Evolutionary conservation across 148 eudicot genomes (phyloP).

Genomic region (Spergularia marina): DNA sequence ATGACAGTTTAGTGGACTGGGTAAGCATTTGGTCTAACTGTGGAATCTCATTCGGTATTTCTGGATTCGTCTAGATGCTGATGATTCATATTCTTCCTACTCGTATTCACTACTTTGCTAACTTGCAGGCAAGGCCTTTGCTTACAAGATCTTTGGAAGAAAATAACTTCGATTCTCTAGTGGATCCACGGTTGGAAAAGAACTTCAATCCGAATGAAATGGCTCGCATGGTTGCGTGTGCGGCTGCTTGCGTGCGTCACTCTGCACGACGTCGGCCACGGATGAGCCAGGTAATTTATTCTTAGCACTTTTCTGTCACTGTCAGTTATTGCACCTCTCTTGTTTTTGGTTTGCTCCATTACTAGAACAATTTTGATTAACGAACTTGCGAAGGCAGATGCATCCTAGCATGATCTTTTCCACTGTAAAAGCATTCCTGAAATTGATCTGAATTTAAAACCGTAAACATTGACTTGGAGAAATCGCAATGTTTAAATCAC

Average conservation of each 20-base stretch:
- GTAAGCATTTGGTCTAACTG: constrained; percentile 39
- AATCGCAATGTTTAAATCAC: too few species aligned
- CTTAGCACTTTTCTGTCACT: too few species aligned
- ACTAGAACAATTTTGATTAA: background rate
- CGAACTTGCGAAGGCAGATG: background rate
- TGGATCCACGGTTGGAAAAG: constrained; percentile 52
- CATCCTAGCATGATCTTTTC: background rate
- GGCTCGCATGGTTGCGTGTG: constrained; percentile 94
- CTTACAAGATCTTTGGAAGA: constrained; percentile 83
- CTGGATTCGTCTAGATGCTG: background rate
- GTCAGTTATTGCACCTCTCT: background rate
- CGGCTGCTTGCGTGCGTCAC: constrained; percentile 94
- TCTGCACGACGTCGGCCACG: constrained; percentile 83
- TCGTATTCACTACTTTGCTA: background rate
- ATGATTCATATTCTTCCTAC: background rate
- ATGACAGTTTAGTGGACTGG: constrained; percentile 97
- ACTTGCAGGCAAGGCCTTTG: constrained; percentile 85
- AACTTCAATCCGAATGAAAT: constrained; percentile 63
- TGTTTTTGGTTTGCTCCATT: background rate
- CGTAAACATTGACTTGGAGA: background rate
- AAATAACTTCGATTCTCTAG: constrained; percentile 65
- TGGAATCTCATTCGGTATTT: background rate
- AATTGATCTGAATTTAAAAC: background rate
- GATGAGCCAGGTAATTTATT: constrained; percentile 88
- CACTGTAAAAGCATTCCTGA: background rate